Conservation (phyloP, 768 basidiomycete genomes). For the Rhizopogon vulgaris region DNA sequence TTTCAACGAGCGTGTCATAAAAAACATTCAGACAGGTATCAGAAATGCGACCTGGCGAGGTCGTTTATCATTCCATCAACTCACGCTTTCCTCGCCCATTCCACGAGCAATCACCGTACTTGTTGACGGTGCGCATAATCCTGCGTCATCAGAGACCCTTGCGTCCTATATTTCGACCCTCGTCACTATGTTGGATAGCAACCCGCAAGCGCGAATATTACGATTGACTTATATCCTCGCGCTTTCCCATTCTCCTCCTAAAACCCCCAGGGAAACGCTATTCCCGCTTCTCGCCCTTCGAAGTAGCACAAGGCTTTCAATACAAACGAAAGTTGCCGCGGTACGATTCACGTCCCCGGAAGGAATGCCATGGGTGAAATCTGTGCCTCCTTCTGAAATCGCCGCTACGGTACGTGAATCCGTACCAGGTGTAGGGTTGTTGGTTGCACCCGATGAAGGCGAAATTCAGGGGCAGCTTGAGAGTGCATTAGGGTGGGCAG, state of each 20-base stretch:
- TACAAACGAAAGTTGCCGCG: slow-evolving; percentile 45
- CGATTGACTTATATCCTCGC: slow-evolving; percentile 67
- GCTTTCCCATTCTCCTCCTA: slow-evolving; percentile 84
- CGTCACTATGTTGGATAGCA: slow-evolving; percentile 17
- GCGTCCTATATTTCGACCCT: slow-evolving; percentile 48
- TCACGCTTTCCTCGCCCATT: slow-evolving; percentile 14
- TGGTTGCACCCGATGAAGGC: slow-evolving; percentile 31
- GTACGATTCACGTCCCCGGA: slow-evolving; percentile 69
- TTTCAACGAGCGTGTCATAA: slow-evolving; percentile 30
- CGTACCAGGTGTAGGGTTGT: slow-evolving; percentile 40
- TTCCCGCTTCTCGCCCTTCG: slow-evolving; percentile 51
- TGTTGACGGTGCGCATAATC: slow-evolving; percentile 93
- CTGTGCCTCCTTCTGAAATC: slow-evolving; percentile 50
- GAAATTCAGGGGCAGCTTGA: slow-evolving; percentile 30
- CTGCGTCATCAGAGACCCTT: slow-evolving; percentile 66
- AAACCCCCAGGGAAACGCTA: slow-evolving; percentile 69
- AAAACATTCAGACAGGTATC: slow-evolving; percentile 54
- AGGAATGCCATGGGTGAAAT: slow-evolving; percentile 92
- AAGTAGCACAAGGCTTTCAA: slow-evolving; percentile 17
- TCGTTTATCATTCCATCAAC: slow-evolving; percentile 63
- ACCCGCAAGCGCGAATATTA: slow-evolving; percentile 20
- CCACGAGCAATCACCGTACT: slow-evolving; percentile 40
- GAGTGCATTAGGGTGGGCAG: slow-evolving; percentile 46
- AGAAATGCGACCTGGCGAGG: slow-evolving; percentile 68
- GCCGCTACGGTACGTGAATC: slow-evolving; percentile 37